Evolutionary conservation across 768 basidiomycete genomes (phyloP).

Genomic region (Flagelloscypha sp.): DNA sequence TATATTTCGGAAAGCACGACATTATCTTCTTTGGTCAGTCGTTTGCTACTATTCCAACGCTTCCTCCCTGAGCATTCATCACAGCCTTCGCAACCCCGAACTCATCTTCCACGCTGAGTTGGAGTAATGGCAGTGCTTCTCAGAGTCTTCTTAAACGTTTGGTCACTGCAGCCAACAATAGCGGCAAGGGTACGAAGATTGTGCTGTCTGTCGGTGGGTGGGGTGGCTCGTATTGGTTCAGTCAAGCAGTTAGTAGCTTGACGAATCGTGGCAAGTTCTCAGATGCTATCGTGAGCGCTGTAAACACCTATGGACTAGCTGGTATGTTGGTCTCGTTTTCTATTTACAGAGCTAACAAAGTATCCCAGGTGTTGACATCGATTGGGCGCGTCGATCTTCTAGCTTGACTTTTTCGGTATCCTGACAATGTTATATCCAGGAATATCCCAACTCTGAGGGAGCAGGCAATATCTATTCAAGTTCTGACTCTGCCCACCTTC

Average conservation of each 20-base stretch:
- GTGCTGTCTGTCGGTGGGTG: conserved; percentile 69
- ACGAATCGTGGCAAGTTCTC: conserved; percentile 49
- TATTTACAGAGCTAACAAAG: conserved; percentile 30
- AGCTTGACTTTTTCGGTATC: conserved; percentile 3
- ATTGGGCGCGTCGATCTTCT: conserved; percentile 36
- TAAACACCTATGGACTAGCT: conserved; percentile 54
- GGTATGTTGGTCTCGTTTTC: conserved; percentile 23
- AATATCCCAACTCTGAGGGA: conserved; percentile 63
- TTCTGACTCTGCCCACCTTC: conserved; percentile 56
- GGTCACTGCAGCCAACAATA: conserved; percentile 47
- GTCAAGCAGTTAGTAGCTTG: conserved; percentile 44
- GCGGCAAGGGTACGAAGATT: conserved; percentile 53
- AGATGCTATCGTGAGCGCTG: conserved; percentile 43
- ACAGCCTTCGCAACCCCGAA: conserved; percentile 65
- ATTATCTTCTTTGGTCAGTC: conserved; percentile 54
- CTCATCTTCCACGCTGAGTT: conserved; percentile 42
- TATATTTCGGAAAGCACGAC: conserved; percentile 62
- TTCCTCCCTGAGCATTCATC: conserved; percentile 9
- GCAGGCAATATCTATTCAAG: conserved; percentile 52
- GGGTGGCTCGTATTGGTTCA: conserved; percentile 64
- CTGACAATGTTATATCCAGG: conserved; percentile 26
- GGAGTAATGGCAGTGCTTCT: conserved; percentile 43
- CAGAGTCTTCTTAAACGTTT: conserved; percentile 46
- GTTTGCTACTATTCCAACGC: not conserved
- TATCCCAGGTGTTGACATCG: conserved; percentile 45